Base-by-base conservation (phyloP, 2,329 filamentous ascomycete genomes). In the Fusarium siculi region DNA sequence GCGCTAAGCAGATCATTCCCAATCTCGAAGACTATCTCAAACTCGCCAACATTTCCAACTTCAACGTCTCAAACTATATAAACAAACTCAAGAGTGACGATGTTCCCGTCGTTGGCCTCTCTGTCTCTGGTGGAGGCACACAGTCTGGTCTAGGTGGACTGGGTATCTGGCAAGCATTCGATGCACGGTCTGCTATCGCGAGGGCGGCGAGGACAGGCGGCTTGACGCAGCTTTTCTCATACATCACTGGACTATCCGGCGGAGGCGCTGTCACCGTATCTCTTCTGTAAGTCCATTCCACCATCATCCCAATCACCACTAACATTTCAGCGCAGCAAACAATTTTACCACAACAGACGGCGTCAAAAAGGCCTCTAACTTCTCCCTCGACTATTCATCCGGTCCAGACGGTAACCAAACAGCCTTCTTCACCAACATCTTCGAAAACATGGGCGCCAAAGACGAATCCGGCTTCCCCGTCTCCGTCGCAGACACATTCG, bases 111-210 rank as follows among this genome's bases (percentile, higher is more conserved):
- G 56, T 80, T 18, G 78, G 77, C 0, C 62, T 79, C 11, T 71
- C 78, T 4, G 57, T 79, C 15, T 79, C 78, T 0, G 78, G 78
- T 1, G 78, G 77, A 36, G 78, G 77, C 1, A 78, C 78, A 0
- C 78, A 80, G 46, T 79, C 78, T 21, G 78, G 78, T 4, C 46
- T 80, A 14, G 78, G 78, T 7, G 78, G 78, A 0, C 34, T 80
- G 1, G 78, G 78, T 0, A 53, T 80, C 32, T 80, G 75, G 74
- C 76, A 78, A 15, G 78, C 78, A 1, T 79, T 71, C 15, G 78
- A 80, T 57, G 69, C 68, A 12, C 74, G 78, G 9, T 77, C 79
- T 16, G 57, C 65, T 2, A 36, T 47, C 0, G 77, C 77, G 0
- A 55, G 64, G 1, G 43, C 68, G 6, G 73, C 76, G 4, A 66